Percentiles rank a stretch among this genome's conserved stretches.
Conservation (phyloP, 2,329 filamentous ascomycete species). For the Fusarium austroafricanum region DNA sequence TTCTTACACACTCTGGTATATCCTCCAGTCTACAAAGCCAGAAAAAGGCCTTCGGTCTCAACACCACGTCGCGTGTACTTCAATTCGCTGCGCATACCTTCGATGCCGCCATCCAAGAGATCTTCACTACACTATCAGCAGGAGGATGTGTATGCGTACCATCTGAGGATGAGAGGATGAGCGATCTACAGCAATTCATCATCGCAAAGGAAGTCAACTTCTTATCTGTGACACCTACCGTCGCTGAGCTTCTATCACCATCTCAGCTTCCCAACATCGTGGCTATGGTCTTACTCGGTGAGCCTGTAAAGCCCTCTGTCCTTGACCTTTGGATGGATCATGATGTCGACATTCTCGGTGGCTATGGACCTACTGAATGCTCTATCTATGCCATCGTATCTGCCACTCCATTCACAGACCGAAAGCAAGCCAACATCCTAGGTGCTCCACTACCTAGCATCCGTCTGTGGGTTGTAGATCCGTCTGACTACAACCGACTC, state of each 20-base stretch:
- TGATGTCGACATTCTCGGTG: background rate
- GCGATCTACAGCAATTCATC: background rate
- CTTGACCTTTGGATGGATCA: background rate
- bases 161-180: background rate
- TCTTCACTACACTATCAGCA: background rate
- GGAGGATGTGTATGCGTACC: background rate
- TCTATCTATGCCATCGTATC: background rate
- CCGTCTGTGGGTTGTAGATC: background rate
- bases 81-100: background rate
- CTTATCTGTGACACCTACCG: background rate
- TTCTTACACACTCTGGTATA: background rate
- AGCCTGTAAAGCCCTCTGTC: background rate
- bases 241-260: background rate
- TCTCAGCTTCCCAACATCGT: background rate
- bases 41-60: background rate
- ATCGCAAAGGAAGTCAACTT: background rate
- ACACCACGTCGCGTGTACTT: background rate
- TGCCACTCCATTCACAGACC: background rate
- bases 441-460: background rate
- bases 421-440: background rate
- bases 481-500: background rate
- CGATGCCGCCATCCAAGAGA: background rate
- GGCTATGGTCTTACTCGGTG: background rate
- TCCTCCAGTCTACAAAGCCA: background rate
- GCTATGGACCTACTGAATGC: background rate